Percentiles rank a stretch among this genome's conserved stretches.
Evolutionary conservation across 371 early-diverging fungal species (phyloP).

Genomic region (Mortierella sp.): DNA sequence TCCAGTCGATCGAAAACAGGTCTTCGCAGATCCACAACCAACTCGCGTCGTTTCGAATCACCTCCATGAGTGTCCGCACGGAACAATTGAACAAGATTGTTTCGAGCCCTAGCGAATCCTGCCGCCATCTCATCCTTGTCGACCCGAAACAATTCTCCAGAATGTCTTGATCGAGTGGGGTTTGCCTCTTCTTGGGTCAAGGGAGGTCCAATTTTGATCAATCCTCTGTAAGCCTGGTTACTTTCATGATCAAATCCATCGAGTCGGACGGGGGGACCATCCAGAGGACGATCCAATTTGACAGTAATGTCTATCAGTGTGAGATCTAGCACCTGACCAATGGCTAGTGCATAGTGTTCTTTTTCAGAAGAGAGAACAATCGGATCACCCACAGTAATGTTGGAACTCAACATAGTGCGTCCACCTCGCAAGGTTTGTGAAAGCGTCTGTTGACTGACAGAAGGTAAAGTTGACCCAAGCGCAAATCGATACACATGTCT

Average conservation of each 20-base stretch:
- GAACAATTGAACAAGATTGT: constrained; percentile 82
- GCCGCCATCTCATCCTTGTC: constrained; percentile 85
- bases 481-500: constrained; percentile 41
- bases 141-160: constrained; percentile 69
- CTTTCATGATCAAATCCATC: constrained; percentile 56
- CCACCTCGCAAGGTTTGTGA: constrained; percentile 18
- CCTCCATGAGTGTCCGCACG: constrained; percentile 55
- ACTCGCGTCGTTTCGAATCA: constrained; percentile 61
- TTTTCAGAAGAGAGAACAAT: constrained; percentile 83
- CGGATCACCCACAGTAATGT: constrained; percentile 80
- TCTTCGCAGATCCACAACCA: constrained; percentile 84
- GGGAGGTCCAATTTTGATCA: constrained; percentile 49
- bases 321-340: constrained; percentile 77
- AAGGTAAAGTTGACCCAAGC: constrained; percentile 5
- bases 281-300: constrained; percentile 71
- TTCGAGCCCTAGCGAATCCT: constrained; percentile 73
- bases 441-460: constrained; percentile 22
- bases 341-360: constrained; percentile 79
- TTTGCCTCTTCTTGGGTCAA: background rate
- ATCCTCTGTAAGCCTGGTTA: constrained; percentile 61
- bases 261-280: constrained; percentile 64
- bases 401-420: constrained; percentile 56
- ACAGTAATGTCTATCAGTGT: constrained; percentile 61
- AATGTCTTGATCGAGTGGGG: background rate
- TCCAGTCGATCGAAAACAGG: constrained; percentile 64